Conservation (phyloP, 192 early-diverging fungal genomes). For the Entomortierella lignicola region DNA sequence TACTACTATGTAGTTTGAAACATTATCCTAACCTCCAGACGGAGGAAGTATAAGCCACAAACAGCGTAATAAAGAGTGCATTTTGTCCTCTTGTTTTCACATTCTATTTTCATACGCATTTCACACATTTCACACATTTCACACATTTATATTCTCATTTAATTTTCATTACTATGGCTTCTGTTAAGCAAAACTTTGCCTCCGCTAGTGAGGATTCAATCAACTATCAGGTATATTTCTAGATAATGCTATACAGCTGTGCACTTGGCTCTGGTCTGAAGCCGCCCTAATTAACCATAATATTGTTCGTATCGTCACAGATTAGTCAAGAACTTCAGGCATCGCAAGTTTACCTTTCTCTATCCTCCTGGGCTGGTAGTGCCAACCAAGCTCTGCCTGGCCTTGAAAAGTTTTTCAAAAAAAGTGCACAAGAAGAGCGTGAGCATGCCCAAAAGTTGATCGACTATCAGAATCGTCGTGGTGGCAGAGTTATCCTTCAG, state of each 20-base stretch:
- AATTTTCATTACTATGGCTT: slow-evolving; percentile 29
- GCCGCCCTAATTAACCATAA: not conserved
- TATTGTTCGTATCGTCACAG: slow-evolving; percentile 14
- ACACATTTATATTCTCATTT: not conserved
- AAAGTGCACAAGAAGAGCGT: slow-evolving; percentile 60
- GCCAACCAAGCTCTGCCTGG: slow-evolving; percentile 62
- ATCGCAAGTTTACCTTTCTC: slow-evolving; percentile 66
- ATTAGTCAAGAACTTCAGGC: slow-evolving; percentile 71
- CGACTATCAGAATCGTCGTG: slow-evolving; percentile 67
- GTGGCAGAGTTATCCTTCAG: slow-evolving; percentile 64
- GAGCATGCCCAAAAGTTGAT: slow-evolving; percentile 62
- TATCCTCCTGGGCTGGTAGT: slow-evolving; percentile 64
- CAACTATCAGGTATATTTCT: slow-evolving; percentile 55
- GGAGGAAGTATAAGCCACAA: too few species aligned
- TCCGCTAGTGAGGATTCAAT: slow-evolving; percentile 63
- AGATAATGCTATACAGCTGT: not conserved
- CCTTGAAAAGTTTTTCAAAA: slow-evolving; percentile 65
- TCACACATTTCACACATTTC: not conserved
- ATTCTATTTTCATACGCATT: too few species aligned
- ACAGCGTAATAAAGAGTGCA: too few species aligned
- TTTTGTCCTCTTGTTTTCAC: too few species aligned
- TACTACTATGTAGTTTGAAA: too few species aligned
- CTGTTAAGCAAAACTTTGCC: slow-evolving; percentile 69
- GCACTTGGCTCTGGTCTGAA: not conserved
- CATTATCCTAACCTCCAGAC: too few species aligned